Base-by-base conservation (phyloP, 2,329 filamentous ascomycete genomes). In the Colletotrichum aenigma region DNA sequence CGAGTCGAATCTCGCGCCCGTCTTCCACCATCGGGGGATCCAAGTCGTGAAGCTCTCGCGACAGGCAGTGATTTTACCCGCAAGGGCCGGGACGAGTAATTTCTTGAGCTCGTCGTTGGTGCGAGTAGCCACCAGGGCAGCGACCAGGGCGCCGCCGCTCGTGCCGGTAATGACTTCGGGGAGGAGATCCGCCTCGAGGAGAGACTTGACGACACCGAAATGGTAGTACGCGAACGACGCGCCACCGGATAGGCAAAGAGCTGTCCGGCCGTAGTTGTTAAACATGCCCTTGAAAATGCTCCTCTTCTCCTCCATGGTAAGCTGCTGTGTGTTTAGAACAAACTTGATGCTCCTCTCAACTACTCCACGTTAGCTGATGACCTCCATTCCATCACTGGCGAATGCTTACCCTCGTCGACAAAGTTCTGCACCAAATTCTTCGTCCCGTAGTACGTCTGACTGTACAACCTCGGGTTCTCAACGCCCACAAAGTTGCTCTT, bases 401-500 rank as follows among this genome's bases (percentile, higher is more conserved):
- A 15, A 38, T 80, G 81, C 87, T 80, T 84, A 93, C 92, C 89
- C 85, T 98, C 96, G 76, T 98, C 95, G 60, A 98, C 88, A 81
- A 96, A 98, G 71, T 93, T 93, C 84, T 98, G 97, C 34, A 98
- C 95, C 78, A 98, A 85, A 76, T 97, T 92, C 85, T 99, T 99
- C n/a, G 97, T 98, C 36, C 97, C 97, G 80, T 96, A 98, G 83
- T 99, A 99, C 4, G 96, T 98, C 86, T 98, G 96, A 80, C 95
- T 98, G 83, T 99, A 99, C n/a, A 99, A 86, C 70, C 95, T 91
- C 12, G 96, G 93, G 80, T 98, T 98, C 84, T 99, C 97, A 16
- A 98, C 93, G 0, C 97, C 97, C 21, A 95, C 95, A 85, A 98
- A 99, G 82, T 99, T 98, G 85, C 96, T 98, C 89, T 98, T 99